Conservation (phyloP, 2,329 filamentous ascomycete species). For the Fusarium phyllophilum region DNA sequence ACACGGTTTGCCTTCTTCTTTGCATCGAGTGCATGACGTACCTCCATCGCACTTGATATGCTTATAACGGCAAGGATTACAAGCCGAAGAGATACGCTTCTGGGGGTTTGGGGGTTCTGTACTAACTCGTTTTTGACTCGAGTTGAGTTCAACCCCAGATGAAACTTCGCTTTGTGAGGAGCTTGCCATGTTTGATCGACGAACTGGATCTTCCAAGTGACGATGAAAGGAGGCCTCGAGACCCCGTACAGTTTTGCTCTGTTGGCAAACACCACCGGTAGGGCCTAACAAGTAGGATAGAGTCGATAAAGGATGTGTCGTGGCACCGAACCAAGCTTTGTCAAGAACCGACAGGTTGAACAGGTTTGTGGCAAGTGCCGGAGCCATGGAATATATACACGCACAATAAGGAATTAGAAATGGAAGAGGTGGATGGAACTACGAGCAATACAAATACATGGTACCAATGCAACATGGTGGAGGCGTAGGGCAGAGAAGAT, state of each 20-base stretch:
- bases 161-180: constrained; percentile 7
- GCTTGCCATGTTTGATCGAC: constrained; percentile 24
- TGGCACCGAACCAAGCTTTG: constrained; percentile 11
- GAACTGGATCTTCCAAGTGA: neutral
- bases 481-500: constrained; percentile 13
- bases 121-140: constrained; percentile 19
- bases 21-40: constrained; percentile 33
- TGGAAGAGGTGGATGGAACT: neutral
- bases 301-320: constrained; percentile 5
- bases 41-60: constrained; percentile 37
- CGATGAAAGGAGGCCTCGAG: neutral
- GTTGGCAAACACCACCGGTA: constrained; percentile 1
- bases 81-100: constrained; percentile 38
- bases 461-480: neutral
- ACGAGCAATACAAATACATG: neutral
- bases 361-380: constrained; percentile 4
- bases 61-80: constrained; percentile 35
- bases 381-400: neutral
- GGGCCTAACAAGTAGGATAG: neutral
- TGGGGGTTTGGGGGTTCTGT: constrained; percentile 20
- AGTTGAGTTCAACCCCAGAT: neutral
- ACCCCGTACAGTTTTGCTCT: neutral
- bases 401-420: neutral
- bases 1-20: constrained; percentile 22
- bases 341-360: constrained; percentile 7